These are phyloP conservation scores for Stipa capillata DNA, from an alignment of 176 grass and related monocot species.

Conservation along the genomic window DNA sequence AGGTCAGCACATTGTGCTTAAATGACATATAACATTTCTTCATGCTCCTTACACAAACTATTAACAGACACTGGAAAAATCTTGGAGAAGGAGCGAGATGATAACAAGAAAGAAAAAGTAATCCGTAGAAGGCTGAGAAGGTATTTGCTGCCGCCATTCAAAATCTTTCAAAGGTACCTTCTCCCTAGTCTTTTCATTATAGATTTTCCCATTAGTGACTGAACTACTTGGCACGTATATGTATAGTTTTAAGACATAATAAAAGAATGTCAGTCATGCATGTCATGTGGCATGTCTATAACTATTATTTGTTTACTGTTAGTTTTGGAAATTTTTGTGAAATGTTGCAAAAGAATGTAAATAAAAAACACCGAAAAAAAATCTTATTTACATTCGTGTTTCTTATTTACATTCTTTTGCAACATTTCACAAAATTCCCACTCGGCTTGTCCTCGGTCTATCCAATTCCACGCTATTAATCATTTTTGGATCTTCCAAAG, in stretches of 20 bases:
- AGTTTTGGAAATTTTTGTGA: not conserved
- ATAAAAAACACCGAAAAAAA: not conserved
- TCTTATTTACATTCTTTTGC: not conserved
- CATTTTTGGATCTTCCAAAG: no score
- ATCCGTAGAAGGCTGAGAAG: conserved; percentile 39
- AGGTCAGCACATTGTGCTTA: conserved; percentile 39
- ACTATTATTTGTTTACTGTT: not conserved
- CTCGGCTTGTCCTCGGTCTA: no score
- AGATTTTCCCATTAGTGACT: not conserved
- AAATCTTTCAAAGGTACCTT: conserved; percentile 38
- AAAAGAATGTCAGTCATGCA: not conserved
- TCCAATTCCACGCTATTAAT: no score
- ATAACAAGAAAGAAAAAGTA: conserved; percentile 52
- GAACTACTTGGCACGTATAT: not conserved
- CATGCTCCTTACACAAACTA: conserved; percentile 24
- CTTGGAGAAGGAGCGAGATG: conserved; percentile 80
- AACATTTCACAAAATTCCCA: not conserved
- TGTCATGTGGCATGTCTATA: not conserved
- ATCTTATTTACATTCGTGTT: no score
- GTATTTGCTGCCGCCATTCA: not conserved
- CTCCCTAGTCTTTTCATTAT: not conserved
- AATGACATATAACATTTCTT: not conserved
- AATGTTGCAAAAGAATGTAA: not conserved
- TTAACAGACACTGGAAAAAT: conserved; percentile 76
- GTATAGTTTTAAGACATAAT: not conserved